Base-by-base conservation (phyloP, 768 basidiomycete genomes). In the Tylopilus subfusipes region DNA sequence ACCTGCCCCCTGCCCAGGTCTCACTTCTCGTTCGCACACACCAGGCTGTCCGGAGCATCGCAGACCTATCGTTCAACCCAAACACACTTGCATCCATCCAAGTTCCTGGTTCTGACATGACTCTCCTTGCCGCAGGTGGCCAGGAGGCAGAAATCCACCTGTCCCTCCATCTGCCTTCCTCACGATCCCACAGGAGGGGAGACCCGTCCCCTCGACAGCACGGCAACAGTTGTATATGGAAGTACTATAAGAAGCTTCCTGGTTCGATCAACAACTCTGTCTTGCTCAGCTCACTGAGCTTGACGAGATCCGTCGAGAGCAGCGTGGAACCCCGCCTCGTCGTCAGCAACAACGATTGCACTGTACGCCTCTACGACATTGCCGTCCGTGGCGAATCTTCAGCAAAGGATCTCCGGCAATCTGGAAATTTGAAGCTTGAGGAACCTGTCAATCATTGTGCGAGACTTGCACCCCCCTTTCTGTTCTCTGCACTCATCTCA, bases 211-310 rank as follows among this genome's bases (percentile, higher is more conserved):
- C 58, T 29, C 56, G 47, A 5, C 50, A 22, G 16, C 58, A 48
- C 9, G 53, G 53, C 44, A 57, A 56, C 18, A 50, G 21, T 54
- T 42, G 55, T 13, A 51, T 76, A 4, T 89, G 87, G 86, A 77
- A 82, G 47, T 79, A 76, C 61, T 80, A 81, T 39, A 74, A 72
- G 54, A 70, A 67, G n/a, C 72, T 88, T 18, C 63, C 71, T 1
- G 85, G 84, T 7, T 87, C 86, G 9, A 93, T 93, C 68, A 92
- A 93, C 70, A 93, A 93, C 68, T 88, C 88, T 7, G 83, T 93
- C 22, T 61, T 75, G 53, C 74, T 92, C 52, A 82, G 85, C 48
- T 83, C 84, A 18, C 72, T 88, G 55, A 82, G 77, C 60, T 71
- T 87, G 33, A 79, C 83, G 11, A 75, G 76, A 31, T 82, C 85